phyloP scores from a whole-genome alignment of 1,284 basidiomycete species.

The Ceratobasidium sp. region DNA sequence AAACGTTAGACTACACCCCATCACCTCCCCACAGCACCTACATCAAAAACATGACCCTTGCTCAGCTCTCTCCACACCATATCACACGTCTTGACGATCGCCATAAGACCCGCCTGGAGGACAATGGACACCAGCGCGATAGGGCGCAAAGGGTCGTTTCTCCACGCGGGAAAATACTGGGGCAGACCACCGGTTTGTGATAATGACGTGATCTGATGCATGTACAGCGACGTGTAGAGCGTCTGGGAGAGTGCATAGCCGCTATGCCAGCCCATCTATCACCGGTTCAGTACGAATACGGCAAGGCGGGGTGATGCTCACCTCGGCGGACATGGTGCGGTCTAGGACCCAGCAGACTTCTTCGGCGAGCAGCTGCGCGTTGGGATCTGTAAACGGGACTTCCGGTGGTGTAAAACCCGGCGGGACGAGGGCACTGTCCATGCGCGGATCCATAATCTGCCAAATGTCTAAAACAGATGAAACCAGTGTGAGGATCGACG shows the following conservation, averaged over 20 bases:
- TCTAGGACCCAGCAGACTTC: conserved; percentile 91
- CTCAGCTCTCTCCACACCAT: conserved; percentile 80
- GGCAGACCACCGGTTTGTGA: conserved; percentile 9
- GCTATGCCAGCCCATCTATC: conserved; percentile 84
- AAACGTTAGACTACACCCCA: conserved; percentile 26
- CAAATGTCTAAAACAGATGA: conserved; percentile 6
- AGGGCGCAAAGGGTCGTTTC: conserved; percentile 51
- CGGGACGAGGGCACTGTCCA: conserved; percentile 64
- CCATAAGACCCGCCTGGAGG: conserved; percentile 72
- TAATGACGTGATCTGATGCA: conserved; percentile 63
- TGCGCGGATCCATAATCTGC: conserved; percentile 87
- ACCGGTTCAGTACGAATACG: conserved; percentile 38
- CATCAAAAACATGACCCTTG: conserved; percentile 76
- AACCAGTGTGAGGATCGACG: not conserved
- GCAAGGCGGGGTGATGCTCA: conserved; percentile 48
- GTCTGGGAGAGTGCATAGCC: conserved; percentile 87
- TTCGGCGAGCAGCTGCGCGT: conserved; percentile 65
- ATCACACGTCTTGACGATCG: conserved; percentile 82
- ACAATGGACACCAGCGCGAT: conserved; percentile 70
- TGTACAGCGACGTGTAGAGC: conserved; percentile 80
- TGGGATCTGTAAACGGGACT: conserved; percentile 64
- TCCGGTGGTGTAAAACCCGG: conserved; percentile 60
- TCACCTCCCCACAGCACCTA: conserved; percentile 52
- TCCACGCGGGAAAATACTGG: conserved; percentile 34
- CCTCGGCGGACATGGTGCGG: conserved; percentile 79